Evolutionary conservation across 2,329 filamentous ascomycete species (phyloP).

Genomic region (Aphanocladium album): DNA sequence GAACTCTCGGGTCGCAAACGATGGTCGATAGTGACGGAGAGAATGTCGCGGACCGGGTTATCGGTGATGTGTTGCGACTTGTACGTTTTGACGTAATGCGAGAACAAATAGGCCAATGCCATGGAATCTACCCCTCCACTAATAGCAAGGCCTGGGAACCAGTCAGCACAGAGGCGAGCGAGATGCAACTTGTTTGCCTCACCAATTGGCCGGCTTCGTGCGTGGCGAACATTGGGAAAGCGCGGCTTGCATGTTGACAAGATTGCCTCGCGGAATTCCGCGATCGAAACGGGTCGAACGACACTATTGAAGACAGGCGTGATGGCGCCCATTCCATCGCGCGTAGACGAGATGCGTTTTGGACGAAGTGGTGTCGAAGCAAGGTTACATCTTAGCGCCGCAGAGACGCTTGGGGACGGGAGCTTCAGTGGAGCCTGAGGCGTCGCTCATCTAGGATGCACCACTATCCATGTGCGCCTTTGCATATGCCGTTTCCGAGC

Average conservation of each 20-base stretch:
- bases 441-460: background rate
- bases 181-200: constrained; percentile 15
- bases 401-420: background rate
- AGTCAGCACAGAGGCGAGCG: background rate
- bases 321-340: constrained; percentile 29
- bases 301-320: constrained; percentile 32
- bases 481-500: no score
- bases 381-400: background rate
- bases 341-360: background rate
- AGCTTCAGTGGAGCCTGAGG: constrained; percentile 3
- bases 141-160: constrained; percentile 62
- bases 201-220: constrained; percentile 38
- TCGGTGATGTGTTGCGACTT: constrained; percentile 38
- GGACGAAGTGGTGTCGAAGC: background rate
- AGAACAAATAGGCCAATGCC: constrained; percentile 77
- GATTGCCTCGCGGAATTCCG: constrained; percentile 43
- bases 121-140: constrained; percentile 98
- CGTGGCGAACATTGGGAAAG: constrained; percentile 37
- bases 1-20: constrained; percentile 47
- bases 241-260: constrained; percentile 44
- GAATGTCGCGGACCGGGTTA: constrained; percentile 37
- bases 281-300: constrained; percentile 31
- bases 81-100: constrained; percentile 34
- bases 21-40: constrained; percentile 54
- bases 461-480: background rate